Evolutionary conservation across 2,329 filamentous ascomycete species (phyloP), one percentile per base, ranked within the genome.

Genomic region (Bipolaris victoriae): DNA sequence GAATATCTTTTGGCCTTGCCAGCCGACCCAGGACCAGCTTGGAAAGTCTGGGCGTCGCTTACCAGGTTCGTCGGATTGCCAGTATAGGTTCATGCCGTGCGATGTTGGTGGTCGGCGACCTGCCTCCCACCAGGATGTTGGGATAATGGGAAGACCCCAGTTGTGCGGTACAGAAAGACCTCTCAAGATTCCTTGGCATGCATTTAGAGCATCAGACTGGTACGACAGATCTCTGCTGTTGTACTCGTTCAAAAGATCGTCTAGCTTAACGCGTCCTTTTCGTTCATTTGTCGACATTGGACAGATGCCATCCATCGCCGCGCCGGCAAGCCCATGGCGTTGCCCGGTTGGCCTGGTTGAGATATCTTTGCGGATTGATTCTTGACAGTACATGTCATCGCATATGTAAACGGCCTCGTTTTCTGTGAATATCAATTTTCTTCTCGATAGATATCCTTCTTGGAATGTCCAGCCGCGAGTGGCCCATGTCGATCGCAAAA

Each of bases 341-440:
- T 13, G 31, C 13, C n/a, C 31, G 15, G 44, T 36, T 36, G 22
- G 11, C 15, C 7, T 15, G 2, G 6, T 29, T 39, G 35, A 3
- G 3, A 29, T 18, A 7, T 49, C 18, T 16, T 7, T 37, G 15
- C 35, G 46, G 13, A 29, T 13, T 29, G 35, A 49, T 39, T 49
- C 46, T 49, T 49, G 35, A 16, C 46, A 49, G 46, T 39, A 49
- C 46, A 49, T 39, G 15, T 49, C 33, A 26, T 36, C 35, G 22
- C 46, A 39, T 9, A 37, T 3, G 35, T 49, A 29, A 29, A 49
- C 46, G 2, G n/a, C 22, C n/a, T 49, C 46, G 15, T 39, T 26
- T 16, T 37, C 35, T 10, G 35, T 49, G 46, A 26, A 29, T 3
- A 22, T 49, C 15, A 39, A 15, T 26, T 49, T 49, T 9, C 46